A percentile compares a stretch with the other conserved stretches of the same genome.
phyloP scores from a whole-genome alignment of 139 green algal genomes.

The Spirogloea muscicola region DNA sequence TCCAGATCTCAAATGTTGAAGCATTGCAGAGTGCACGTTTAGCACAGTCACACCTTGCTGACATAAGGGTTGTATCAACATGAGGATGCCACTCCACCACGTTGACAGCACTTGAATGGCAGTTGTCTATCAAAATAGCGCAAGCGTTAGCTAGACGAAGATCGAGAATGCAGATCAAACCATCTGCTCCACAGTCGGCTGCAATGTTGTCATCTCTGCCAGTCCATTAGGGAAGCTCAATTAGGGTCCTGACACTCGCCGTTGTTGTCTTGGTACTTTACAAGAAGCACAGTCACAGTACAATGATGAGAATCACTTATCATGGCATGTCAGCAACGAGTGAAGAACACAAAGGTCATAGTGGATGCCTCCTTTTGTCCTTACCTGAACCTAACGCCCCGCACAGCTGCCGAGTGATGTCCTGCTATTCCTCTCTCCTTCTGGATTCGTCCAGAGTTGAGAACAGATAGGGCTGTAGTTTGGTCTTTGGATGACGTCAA shows the following conservation, averaged over 20 bases:
- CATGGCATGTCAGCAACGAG: background rate
- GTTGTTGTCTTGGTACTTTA: background rate
- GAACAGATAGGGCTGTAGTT: background rate
- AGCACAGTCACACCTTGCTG: no score
- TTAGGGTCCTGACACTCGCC: no score
- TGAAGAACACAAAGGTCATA: background rate
- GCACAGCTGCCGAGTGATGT: constrained; percentile 20
- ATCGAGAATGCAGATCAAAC: constrained; percentile 23
- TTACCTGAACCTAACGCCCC: constrained; percentile 41
- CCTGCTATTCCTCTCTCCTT: background rate
- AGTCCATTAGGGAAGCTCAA: no score
- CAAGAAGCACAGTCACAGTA: background rate
- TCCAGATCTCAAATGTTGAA: no score
- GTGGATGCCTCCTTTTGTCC: background rate
- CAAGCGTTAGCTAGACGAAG: constrained; percentile 10
- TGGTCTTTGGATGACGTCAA: constrained; percentile 39
- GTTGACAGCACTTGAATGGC: constrained; percentile 25
- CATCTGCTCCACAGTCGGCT: constrained; percentile 33
- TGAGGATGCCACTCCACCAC: constrained; percentile 44
- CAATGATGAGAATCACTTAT: background rate
- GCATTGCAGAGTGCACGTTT: no score
- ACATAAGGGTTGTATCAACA: no score
- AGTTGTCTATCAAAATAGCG: background rate
- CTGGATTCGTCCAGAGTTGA: constrained; percentile 2
- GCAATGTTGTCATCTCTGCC: constrained; percentile 24